A percentile compares a stretch with the other conserved stretches of the same genome.
Evolutionary conservation across 305 asterid genomes (phyloP).

Genomic region (Fraxinus dipetala): DNA sequence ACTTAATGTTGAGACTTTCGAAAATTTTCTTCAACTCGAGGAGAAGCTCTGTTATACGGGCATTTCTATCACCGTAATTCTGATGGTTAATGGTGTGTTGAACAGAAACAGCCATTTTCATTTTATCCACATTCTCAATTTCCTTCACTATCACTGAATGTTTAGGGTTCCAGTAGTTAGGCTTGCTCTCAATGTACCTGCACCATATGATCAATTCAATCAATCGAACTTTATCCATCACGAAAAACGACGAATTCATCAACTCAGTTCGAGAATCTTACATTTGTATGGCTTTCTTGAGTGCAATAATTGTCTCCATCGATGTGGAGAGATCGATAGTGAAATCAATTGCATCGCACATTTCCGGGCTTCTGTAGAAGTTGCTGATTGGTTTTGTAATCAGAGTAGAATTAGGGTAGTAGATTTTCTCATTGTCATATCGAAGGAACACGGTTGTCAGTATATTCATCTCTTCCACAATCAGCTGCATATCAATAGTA

Average conservation of each 20-base stretch:
- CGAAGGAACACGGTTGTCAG: conserved; percentile 59
- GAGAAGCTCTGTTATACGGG: conserved; percentile 44
- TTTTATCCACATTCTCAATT: conserved; percentile 47
- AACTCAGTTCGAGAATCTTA: neutral
- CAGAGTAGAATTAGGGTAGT: conserved; percentile 57
- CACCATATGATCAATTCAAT: neutral
- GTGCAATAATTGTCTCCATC: conserved; percentile 17
- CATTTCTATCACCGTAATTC: conserved; percentile 48
- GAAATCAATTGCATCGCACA: conserved; percentile 44
- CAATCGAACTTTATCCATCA: neutral
- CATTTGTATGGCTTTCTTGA: conserved; percentile 48
- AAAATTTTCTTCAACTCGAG: conserved; percentile 62
- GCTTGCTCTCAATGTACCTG: conserved; percentile 69
- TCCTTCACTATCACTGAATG: conserved; percentile 56
- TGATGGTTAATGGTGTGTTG: conserved; percentile 69
- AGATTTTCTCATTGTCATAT: conserved; percentile 58
- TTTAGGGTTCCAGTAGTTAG: conserved; percentile 60
- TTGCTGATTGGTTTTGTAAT: conserved; percentile 62
- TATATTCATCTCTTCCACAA: conserved; percentile 77
- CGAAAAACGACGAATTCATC: neutral
- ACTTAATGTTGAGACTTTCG: conserved; percentile 44
- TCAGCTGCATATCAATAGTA: conserved; percentile 33
- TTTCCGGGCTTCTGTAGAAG: conserved; percentile 70
- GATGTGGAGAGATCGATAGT: neutral
- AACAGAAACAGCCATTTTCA: conserved; percentile 53